Conservation (phyloP, 805 yeast species). For the Kurtzmaniella cleridarum region DNA sequence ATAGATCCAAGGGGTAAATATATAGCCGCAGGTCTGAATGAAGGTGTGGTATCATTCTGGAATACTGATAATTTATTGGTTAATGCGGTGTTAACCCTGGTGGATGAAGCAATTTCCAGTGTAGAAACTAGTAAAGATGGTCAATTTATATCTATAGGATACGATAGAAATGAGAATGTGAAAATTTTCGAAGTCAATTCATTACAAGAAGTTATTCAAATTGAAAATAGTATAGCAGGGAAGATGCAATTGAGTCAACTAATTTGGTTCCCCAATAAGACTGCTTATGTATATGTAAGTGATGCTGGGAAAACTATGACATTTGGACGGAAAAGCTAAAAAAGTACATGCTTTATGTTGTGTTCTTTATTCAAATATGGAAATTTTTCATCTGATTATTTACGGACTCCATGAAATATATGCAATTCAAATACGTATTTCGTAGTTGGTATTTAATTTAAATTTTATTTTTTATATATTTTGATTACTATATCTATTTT, state of each 20-base stretch:
- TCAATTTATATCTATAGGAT: slow-evolving; percentile 37
- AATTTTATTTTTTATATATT: too few relatives aligned
- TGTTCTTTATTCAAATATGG: too few relatives aligned
- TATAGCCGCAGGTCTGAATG: slow-evolving; percentile 51
- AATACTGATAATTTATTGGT: slow-evolving; percentile 32
- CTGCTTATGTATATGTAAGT: slow-evolving; percentile 23
- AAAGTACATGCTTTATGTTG: too few relatives aligned
- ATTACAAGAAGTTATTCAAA: slow-evolving; percentile 23
- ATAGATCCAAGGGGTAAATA: slow-evolving; percentile 50
- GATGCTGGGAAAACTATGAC: slow-evolving; percentile 27
- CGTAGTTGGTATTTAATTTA: not conserved
- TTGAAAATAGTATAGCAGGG: slow-evolving; percentile 24
- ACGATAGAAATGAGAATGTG: slow-evolving; percentile 36
- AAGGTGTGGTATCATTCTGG: slow-evolving; percentile 54
- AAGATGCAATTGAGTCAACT: slow-evolving; percentile 21
- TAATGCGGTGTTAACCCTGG: slow-evolving; percentile 28
- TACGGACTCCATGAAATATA: not conserved
- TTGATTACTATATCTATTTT: too few relatives aligned
- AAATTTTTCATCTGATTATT: too few relatives aligned
- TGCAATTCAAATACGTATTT: not conserved
- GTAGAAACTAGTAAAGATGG: slow-evolving; percentile 44
- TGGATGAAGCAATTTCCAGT: slow-evolving; percentile 39
- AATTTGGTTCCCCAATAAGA: slow-evolving; percentile 31
- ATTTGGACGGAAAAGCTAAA: slow-evolving; percentile 10
- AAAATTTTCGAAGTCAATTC: slow-evolving; percentile 32